Evolutionary conservation across 768 basidiomycete genomes (phyloP), one percentile per base, ranked within the genome.

Genomic region (Dendrothele bispora): DNA sequence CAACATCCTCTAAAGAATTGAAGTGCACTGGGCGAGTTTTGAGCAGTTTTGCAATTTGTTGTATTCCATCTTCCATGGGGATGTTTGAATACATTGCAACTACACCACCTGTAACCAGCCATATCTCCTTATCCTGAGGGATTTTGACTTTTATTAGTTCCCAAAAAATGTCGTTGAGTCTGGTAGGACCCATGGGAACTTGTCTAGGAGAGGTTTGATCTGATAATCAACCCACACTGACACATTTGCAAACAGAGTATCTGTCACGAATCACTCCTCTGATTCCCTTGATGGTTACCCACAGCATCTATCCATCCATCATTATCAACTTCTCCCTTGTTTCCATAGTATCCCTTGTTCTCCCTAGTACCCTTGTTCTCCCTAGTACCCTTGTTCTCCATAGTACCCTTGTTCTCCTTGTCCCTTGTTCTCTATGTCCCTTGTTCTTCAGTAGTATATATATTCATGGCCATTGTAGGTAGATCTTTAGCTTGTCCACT

Each of bases 61-160:
- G 43, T n/a, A 65, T 80, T 28, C 43, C 28, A 21, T 50, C 49
- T 30, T 50, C 49, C 3, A 20, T 42, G 2, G 49, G 49, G 49
- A 45, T 50, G 36, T 44, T 43, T 7, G 24, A 29, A 6, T 32
- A 41, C 47, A 43, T 43, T 20, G 41, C 41, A 28, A 43, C 41
- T 15, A 43, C 41, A 20, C 30, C 41, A 5, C 41, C 47, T 15
- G 47, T 39, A 7, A 48, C 47, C 24, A 48, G 38, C 47, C 47
- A 48, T 20, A 39, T 39, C 20, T 48, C 39, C 28, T 26, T 21
- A 6, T 26, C 27, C 12, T 14, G 26, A 34, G 40, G 25, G 3
- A 50, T 10, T 17, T 50, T 24, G 25, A 50, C 32, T 14, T 27
- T 29, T 12, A 36, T 41, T 5, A 50, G 27, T 8, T 49, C 37